Evolutionary conservation across 306 rosid species (phyloP), one percentile per base, ranked within the genome.

Genomic region (Senna siamea): DNA sequence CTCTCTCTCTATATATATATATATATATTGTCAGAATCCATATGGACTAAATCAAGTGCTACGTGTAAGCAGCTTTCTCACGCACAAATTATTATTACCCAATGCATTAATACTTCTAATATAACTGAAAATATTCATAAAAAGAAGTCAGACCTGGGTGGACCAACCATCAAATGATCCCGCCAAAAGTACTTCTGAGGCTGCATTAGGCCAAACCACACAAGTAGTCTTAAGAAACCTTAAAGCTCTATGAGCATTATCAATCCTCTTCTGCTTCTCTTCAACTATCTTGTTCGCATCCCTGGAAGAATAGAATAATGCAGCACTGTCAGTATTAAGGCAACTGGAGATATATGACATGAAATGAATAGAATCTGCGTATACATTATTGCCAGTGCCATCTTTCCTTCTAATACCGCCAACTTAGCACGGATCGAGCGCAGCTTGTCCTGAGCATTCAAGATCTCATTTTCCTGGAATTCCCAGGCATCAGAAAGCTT

Each of bases 131-230:
- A 59, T 48, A 64, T 67, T 46, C n/a, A 17, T 35, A 15, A 34
- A n/a, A 52, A 54, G 68, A 76, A 66, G 74, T 51, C 50, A 74
- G 6, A 95, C 84, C 99, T 90, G 84, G 60, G 86, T 73, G 35
- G 92, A 79, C 98, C 99, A 92, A 72, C 99, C 99, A 83, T 95
- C 98, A 72, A 87, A 95, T 28, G 99, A 95, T 70, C 98, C 99
- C 5, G 70, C 77, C 52, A 95, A 76, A 69, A 90, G 83, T 80
- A 95, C 99, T 83, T 88, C 91, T 4, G 97, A 83, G 79, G 96
- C 99, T 56, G 81, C 55, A 82, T 71, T 92, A 18, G 93, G 87
- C 96, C 97, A 95, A 43, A 88, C 86, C 73, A 95, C 78, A 80
- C 84, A 81, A 71, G 88, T 68, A 50, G 78, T 48, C 43, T 82